These are phyloP conservation scores for Suillus subaureus DNA, from an alignment of 768 basidiomycete species.

Conservation along the genomic window DNA sequence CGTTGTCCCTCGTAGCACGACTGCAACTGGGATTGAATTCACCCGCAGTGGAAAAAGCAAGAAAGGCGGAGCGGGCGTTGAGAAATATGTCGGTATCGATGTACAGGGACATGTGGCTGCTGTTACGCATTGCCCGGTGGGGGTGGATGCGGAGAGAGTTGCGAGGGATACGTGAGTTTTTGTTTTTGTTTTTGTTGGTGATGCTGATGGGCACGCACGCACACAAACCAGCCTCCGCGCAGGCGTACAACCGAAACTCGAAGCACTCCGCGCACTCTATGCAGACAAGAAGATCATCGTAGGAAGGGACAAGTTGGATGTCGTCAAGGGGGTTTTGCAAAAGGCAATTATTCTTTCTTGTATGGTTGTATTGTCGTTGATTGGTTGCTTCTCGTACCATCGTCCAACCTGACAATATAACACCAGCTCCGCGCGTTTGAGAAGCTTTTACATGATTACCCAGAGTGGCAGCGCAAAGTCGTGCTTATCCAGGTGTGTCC, in stretches of 20 bases:
- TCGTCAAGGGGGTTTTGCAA: conserved; percentile 97
- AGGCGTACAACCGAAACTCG: conserved; percentile 88
- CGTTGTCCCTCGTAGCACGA: conserved; percentile 9
- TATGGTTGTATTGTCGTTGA: neutral
- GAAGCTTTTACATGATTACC: conserved; percentile 90
- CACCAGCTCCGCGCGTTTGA: conserved; percentile 89
- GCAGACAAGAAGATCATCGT: conserved; percentile 98
- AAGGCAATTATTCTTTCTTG: conserved; percentile 55
- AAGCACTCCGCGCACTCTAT: conserved; percentile 83
- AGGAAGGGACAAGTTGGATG: conserved; percentile 95
- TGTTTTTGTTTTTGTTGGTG: neutral
- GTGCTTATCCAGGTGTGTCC: conserved; percentile 54
- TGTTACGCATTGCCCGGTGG: conserved; percentile 92
- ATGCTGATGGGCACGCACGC: neutral
- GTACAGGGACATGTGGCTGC: conserved; percentile 82
- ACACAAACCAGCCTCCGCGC: conserved; percentile 54
- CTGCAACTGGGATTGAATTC: neutral
- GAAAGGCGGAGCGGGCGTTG: conserved; percentile 12
- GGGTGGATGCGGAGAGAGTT: conserved; percentile 91
- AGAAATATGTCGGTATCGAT: conserved; percentile 59
- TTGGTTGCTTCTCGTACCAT: neutral
- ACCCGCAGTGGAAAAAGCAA: conserved; percentile 1
- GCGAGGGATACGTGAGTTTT: conserved; percentile 71
- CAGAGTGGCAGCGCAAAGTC: conserved; percentile 92
- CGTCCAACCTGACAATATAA: neutral